These are phyloP conservation scores for Ogataea sp. DNA, from an alignment of 805 yeast species.

Conservation along the genomic window DNA sequence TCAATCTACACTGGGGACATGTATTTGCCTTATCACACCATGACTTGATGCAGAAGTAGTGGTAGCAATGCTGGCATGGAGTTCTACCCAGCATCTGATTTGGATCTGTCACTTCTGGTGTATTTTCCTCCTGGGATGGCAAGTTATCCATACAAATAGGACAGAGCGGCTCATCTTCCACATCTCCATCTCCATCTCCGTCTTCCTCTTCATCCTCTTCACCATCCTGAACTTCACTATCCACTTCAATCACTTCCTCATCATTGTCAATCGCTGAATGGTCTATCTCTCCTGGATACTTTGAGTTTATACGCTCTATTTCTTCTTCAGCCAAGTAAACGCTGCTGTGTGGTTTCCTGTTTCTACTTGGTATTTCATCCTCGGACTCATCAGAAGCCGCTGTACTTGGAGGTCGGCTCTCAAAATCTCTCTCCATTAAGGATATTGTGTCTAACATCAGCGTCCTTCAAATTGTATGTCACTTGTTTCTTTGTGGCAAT, in stretches of 20 bases:
- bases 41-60: conserved; percentile 25
- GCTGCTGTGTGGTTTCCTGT: background rate
- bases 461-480: too few species aligned
- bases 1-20: conserved; percentile 27
- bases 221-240: background rate
- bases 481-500: too few species aligned
- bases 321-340: background rate
- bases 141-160: conserved; percentile 24
- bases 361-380: background rate
- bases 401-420: background rate
- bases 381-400: background rate
- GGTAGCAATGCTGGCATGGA: conserved; percentile 24
- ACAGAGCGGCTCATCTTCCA: conserved; percentile 14
- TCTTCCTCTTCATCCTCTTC: background rate
- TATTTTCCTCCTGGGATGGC: conserved; percentile 8
- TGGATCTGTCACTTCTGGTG: conserved; percentile 14
- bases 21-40: conserved; percentile 29
- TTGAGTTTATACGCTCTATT: background rate
- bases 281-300: background rate
- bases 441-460: too few species aligned
- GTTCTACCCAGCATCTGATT: conserved; percentile 19
- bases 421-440: background rate
- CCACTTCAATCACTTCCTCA: background rate
- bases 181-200: background rate
- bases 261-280: background rate